phyloP scores from a whole-genome alignment of 2,329 filamentous ascomycete genomes.

The Scopulariopsis brevicaulis region DNA sequence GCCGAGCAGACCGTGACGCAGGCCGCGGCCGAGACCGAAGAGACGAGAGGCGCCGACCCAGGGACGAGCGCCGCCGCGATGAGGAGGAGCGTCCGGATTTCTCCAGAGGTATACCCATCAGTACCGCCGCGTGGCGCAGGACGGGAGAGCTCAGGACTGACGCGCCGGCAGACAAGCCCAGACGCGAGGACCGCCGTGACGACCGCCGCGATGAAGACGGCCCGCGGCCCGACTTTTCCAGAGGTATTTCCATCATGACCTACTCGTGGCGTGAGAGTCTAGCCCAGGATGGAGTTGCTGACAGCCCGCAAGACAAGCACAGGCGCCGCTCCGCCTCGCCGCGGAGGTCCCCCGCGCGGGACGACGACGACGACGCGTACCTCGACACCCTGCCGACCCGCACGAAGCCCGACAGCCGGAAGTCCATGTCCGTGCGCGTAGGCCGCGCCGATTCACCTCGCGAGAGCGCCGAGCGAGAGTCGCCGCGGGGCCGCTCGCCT shows the following conservation, averaged over 20 bases:
- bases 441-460: conserved; percentile 6
- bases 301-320: conserved; percentile 9
- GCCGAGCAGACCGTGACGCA: conserved; percentile 12
- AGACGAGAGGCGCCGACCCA: conserved; percentile 15
- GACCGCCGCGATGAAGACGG: conserved; percentile 5
- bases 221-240: background rate
- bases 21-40: conserved; percentile 12
- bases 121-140: background rate
- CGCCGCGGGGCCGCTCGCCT: conserved; percentile 5
- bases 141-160: background rate
- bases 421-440: conserved; percentile 23
- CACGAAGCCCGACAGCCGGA: conserved; percentile 8
- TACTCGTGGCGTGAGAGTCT: background rate
- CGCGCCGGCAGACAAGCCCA: background rate
- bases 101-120: background rate
- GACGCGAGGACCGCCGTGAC: background rate
- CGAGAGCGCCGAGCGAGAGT: conserved; percentile 1
- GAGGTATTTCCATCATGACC: background rate
- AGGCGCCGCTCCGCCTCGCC: conserved; percentile 26
- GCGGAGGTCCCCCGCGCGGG: conserved; percentile 6
- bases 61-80: conserved; percentile 16
- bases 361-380: conserved; percentile 5
- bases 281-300: background rate
- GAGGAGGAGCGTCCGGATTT: conserved; percentile 9
- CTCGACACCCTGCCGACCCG: conserved; percentile 10